Evolutionary conservation across 441 rosid genomes (phyloP).

Genomic region (Pelargonium australe): DNA sequence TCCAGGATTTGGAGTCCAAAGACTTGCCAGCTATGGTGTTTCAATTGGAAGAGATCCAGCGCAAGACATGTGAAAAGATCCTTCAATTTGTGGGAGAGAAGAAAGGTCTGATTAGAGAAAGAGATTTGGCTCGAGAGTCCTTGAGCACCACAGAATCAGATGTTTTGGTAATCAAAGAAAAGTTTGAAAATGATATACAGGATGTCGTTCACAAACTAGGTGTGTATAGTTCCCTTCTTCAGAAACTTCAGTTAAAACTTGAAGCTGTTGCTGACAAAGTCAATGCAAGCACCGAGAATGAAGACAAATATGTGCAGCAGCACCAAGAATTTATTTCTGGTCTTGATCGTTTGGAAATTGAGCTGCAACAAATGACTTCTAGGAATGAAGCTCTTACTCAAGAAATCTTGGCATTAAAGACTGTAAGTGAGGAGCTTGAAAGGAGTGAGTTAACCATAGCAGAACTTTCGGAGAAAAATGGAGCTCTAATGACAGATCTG

Average conservation of each 20-base stretch:
- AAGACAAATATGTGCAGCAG: slow-evolving; percentile 41
- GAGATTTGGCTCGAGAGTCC: slow-evolving; percentile 37
- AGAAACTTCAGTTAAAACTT: slow-evolving; percentile 59
- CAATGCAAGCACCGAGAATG: slow-evolving; percentile 48
- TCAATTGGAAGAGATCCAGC: slow-evolving; percentile 54
- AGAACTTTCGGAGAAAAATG: slow-evolving; percentile 52
- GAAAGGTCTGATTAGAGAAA: slow-evolving; percentile 44
- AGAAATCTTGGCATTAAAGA: slow-evolving; percentile 51
- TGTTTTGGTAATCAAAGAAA: slow-evolving; percentile 46
- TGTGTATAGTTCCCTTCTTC: slow-evolving; percentile 38
- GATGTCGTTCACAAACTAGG: slow-evolving; percentile 43
- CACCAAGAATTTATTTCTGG: slow-evolving; percentile 50
- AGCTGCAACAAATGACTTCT: slow-evolving; percentile 51
- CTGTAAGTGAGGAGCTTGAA: slow-evolving; percentile 47
- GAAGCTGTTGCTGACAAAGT: slow-evolving; percentile 55
- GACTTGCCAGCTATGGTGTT: slow-evolving; percentile 34
- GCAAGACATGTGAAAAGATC: slow-evolving; percentile 44
- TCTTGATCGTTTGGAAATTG: slow-evolving; percentile 49
- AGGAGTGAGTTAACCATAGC: slow-evolving; percentile 48
- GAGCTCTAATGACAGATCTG: slow-evolving; percentile 40
- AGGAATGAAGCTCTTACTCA: slow-evolving; percentile 47
- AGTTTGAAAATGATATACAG: slow-evolving; percentile 40
- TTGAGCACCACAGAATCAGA: slow-evolving; percentile 45
- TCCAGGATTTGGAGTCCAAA: slow-evolving; percentile 35
- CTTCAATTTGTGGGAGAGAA: slow-evolving; percentile 48